phyloP scores from a whole-genome alignment of 2,329 filamentous ascomycete species.

The Tolypocladium ophioglossoides region DNA sequence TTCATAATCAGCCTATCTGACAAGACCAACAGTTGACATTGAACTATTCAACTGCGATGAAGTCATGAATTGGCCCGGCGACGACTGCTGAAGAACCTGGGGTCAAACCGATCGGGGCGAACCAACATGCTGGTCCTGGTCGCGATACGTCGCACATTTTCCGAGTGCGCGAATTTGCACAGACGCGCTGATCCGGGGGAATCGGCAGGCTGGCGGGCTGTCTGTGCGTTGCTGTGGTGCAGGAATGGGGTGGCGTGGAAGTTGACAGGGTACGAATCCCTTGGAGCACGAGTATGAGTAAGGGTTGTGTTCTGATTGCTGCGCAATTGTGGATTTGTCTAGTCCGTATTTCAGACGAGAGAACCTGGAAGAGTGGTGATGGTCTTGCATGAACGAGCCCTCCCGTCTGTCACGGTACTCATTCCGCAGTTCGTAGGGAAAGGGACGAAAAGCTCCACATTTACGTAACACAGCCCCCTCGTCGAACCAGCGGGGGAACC shows the following conservation, averaged over 20 bases:
- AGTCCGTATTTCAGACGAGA: neutral
- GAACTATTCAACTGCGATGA: neutral
- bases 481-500: neutral
- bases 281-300: too few species aligned
- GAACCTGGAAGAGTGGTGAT: neutral
- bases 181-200: too few species aligned
- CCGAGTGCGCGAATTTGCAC: too few species aligned
- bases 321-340: neutral
- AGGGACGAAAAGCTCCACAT: neutral
- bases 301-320: too few species aligned
- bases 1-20: neutral
- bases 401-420: neutral
- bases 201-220: too few species aligned
- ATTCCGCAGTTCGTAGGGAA: too few species aligned
- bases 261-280: too few species aligned
- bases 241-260: too few species aligned
- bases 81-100: neutral
- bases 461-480: neutral
- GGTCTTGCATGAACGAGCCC: neutral
- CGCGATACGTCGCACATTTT: too few species aligned
- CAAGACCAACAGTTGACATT: neutral
- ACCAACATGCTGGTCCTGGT: neutral
- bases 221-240: too few species aligned
- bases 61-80: neutral
- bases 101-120: neutral